Evolutionary conservation across 2,329 filamentous ascomycete species (phyloP).

Genomic region (Diaporthe aspalathi): DNA sequence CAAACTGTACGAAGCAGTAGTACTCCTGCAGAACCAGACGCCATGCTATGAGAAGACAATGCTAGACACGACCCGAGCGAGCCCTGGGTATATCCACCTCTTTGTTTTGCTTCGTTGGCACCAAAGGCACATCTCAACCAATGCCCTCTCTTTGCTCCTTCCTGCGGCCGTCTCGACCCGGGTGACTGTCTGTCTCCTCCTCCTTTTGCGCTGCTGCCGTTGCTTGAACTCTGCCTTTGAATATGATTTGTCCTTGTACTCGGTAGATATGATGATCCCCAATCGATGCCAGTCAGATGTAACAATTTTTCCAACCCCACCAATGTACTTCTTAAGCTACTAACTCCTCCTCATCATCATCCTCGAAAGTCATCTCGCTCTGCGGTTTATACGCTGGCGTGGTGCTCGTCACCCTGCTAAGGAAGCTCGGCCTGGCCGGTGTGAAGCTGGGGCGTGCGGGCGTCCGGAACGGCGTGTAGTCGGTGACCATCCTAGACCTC

Average conservation of each 20-base stretch:
- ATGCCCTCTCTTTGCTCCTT: constrained; percentile 5
- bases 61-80: constrained; percentile 12
- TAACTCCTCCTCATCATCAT: constrained; percentile 30
- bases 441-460: constrained; percentile 20
- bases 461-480: constrained; percentile 38
- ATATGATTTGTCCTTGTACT: constrained; percentile 23
- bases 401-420: constrained; percentile 31
- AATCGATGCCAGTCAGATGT: constrained; percentile 32
- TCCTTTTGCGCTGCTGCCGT: background rate
- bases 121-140: constrained; percentile 6
- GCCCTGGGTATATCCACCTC: constrained; percentile 24
- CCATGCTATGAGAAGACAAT: constrained; percentile 31
- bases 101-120: background rate
- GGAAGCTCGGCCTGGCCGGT: constrained; percentile 34
- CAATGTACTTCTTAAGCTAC: constrained; percentile 6
- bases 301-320: constrained; percentile 1
- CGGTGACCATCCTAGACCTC: constrained; percentile 35
- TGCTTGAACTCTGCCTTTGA: constrained; percentile 5
- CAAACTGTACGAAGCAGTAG: constrained; percentile 26
- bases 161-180: background rate
- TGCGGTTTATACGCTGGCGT: constrained; percentile 38
- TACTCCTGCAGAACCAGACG: constrained; percentile 20
- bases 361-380: constrained; percentile 38
- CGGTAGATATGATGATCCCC: constrained; percentile 27
- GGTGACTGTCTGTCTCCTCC: background rate